Evolutionary conservation across 2,329 filamentous ascomycete genomes (phyloP).

Genomic region (Penicillium sp.): DNA sequence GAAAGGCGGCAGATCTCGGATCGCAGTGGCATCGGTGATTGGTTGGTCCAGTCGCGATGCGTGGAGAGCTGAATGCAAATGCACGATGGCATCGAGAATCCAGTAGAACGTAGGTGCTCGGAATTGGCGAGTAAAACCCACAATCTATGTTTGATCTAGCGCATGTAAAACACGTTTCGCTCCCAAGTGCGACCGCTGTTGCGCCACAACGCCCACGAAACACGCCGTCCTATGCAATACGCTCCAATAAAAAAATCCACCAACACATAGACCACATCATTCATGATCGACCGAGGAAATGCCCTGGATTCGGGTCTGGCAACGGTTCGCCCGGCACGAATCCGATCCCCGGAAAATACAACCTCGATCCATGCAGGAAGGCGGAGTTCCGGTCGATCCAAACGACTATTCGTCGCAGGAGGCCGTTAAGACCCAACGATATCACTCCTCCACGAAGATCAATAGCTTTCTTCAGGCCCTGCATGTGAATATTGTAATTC

Average conservation of each 20-base stretch:
- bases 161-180: no score
- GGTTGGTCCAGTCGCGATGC: not conserved
- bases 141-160: no score
- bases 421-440: constrained; percentile 45
- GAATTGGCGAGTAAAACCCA: no score
- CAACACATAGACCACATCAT: not conserved
- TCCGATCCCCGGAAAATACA: constrained; percentile 34
- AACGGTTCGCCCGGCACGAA: constrained; percentile 26
- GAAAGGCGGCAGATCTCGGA: not conserved
- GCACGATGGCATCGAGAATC: no score
- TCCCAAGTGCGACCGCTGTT: no score
- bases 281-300: constrained; percentile 31
- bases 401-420: constrained; percentile 48
- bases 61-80: no score
- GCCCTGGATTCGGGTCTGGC: constrained; percentile 34
- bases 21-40: not conserved
- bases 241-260: not conserved
- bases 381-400: constrained; percentile 50
- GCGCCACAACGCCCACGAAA: constrained; percentile 2
- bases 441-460: constrained; percentile 46
- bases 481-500: constrained; percentile 50
- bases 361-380: constrained; percentile 33
- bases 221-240: not conserved
- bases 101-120: no score
- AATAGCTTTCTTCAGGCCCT: constrained; percentile 45